These are phyloP conservation scores for Dactylellina leptospora DNA, from an alignment of 2,329 filamentous ascomycete species.

Conservation along the genomic window DNA sequence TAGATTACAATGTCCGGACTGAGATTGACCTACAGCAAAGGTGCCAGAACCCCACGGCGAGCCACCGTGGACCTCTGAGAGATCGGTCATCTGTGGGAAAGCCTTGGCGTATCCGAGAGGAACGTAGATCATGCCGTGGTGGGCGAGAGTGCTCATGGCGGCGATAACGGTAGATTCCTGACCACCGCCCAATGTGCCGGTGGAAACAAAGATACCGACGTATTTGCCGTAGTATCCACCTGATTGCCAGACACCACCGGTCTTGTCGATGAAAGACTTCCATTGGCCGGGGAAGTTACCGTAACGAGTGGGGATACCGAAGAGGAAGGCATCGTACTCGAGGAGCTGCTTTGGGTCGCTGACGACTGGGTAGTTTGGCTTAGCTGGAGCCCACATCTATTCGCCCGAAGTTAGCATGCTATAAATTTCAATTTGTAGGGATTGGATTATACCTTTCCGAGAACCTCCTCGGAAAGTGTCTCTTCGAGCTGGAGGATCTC, in stretches of 20 bases:
- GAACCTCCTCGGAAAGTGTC: conserved; percentile 83
- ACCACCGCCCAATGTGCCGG: conserved; percentile 83
- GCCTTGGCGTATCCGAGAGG: conserved; percentile 88
- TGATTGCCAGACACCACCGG: conserved; percentile 80
- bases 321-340: conserved; percentile 84
- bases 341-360: conserved; percentile 66
- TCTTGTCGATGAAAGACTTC: conserved; percentile 92
- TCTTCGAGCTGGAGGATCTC: conserved; percentile 89
- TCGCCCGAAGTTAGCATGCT: neutral
- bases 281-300: conserved; percentile 97
- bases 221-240: conserved; percentile 87
- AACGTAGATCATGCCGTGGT: conserved; percentile 97
- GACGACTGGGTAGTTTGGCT: conserved; percentile 74
- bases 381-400: conserved; percentile 81
- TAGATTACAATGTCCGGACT: conserved; percentile 45
- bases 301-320: conserved; percentile 94
- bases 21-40: conserved; percentile 70
- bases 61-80: conserved; percentile 84
- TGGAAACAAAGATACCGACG: conserved; percentile 88
- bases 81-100: conserved; percentile 74
- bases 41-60: conserved; percentile 93
- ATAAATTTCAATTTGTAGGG: neutral
- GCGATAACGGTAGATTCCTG: conserved; percentile 88
- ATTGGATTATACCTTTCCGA: conserved; percentile 68
- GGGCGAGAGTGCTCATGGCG: conserved; percentile 82